Base-by-base conservation (phyloP, 208 protist species). In the Jaenimonas drosophilae region DNA sequence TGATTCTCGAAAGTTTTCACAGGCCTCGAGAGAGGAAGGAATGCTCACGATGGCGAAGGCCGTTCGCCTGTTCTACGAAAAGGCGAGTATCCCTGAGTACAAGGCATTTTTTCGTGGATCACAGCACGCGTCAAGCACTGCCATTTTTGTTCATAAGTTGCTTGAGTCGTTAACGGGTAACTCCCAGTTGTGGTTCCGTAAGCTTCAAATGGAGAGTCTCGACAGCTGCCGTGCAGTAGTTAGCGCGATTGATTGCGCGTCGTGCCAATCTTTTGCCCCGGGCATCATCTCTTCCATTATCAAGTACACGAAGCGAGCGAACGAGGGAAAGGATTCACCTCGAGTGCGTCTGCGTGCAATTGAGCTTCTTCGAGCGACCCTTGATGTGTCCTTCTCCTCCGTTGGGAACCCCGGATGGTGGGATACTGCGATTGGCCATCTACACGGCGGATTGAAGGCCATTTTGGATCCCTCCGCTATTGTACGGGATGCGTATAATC, bases 61-160 rank as follows among this genome's bases (percentile, higher is more conserved):
- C 2, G 78, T 94, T 4, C 31, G 49, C 3, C 36, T 40, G 11
- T 70, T 94, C 23, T 78, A 94, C 47, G 59, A 55, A 17, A 70
- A 44, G 4, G 78, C 54, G n/a, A 29, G 30, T 6, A 33, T 38
- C 5, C 20, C 1, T 11, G 45, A 46, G 24, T 70, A 83, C 32
- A 25, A 25, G 4, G 48, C 20, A 12, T 84, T 80, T 50, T 85
- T 88, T 54, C 30, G 45, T 30, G 46, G 21, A 11, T 28, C 47
- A 27, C 48, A 53, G 26, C 88, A 94, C 48, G 72, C 83, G 57
- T 53, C 61, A 4, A 70, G 77, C 46, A 78, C 81, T 4, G 79
- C 85, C 2, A 63, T 94, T 40, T 94, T 94, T 38, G 62, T 94
- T 41, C 73, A 87, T 33, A 81, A 86, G 49, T 49, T 94, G 28